A percentile compares a stretch with the other conserved stretches of the same genome.
Conservation (phyloP, 2,329 filamentous ascomycete genomes). For the Elsinoe australis region DNA sequence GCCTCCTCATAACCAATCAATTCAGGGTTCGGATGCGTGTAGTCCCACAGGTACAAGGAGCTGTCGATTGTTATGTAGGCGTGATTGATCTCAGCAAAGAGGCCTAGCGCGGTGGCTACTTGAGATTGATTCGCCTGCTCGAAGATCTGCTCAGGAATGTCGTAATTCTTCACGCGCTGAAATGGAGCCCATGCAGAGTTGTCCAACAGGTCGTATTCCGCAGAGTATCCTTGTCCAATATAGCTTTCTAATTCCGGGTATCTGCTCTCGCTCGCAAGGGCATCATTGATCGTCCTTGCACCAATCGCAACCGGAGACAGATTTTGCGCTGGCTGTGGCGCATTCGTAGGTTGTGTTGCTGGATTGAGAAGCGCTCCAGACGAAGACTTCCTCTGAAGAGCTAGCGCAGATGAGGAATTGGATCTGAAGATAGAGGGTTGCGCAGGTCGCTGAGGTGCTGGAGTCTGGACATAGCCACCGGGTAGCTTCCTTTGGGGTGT, state of each 20-base stretch:
- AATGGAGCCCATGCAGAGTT: constrained; percentile 76
- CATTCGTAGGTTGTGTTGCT: constrained; percentile 7
- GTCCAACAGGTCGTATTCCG: constrained; percentile 75
- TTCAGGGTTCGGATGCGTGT: constrained; percentile 84
- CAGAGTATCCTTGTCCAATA: constrained; percentile 74
- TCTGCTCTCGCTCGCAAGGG: constrained; percentile 64
- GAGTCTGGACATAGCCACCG: constrained; percentile 12
- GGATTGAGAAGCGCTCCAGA: constrained; percentile 18
- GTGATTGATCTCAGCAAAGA: constrained; percentile 90
- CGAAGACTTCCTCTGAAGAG: constrained; percentile 16
- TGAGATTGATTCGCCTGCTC: constrained; percentile 85
- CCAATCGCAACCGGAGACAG: constrained; percentile 69
- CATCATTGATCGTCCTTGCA: constrained; percentile 72
- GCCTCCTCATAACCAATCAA: constrained; percentile 89
- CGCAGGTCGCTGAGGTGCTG: constrained; percentile 2
- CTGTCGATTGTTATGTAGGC: constrained; percentile 96
- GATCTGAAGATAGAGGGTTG: constrained; percentile 18
- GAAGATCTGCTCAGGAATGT: constrained; percentile 85
- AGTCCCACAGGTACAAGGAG: constrained; percentile 95
- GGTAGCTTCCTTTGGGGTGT: constrained; percentile 15
- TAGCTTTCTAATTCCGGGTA: constrained; percentile 89
- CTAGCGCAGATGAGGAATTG: constrained; percentile 12
- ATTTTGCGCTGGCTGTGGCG: constrained; percentile 5
- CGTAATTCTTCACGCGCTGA: constrained; percentile 75
- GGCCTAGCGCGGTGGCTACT: constrained; percentile 84